Evolutionary conservation across 208 protist species (phyloP), one percentile per base, ranked within the genome.

Genomic region (Leishmania braziliensis): DNA sequence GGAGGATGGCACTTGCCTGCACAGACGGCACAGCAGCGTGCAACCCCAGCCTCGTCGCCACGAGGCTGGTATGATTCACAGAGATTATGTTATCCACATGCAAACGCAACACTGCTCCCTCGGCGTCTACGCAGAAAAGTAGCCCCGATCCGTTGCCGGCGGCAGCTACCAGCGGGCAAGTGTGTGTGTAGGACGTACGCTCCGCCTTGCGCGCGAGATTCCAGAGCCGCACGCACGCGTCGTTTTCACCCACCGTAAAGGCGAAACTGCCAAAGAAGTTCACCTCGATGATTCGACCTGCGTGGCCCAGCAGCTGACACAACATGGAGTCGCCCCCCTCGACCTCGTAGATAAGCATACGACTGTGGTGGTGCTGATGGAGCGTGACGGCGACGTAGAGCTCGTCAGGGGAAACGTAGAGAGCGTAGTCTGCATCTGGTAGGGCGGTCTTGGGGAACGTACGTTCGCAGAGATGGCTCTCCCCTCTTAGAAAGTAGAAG

Each of bases 231-330:
- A 97, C 66, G 18, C 77, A 84, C 39, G 78, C 75, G 75, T 95
- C 92, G 29, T 69, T 65, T 3, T 85, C 88, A 16, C 88, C 86
- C 0, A 88, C 82, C 23, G 89, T 90, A 70, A 90, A 91, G 58
- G 90, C 82, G 69, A 94, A 92, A 76, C 90, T 90, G 65, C 88
- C 92, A 39, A 91, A 86, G 80, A 95, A 90, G 85, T 81, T 89
- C 46, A 81, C 80, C 54, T 86, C 74, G 16, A 89, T 68, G 18
- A 90, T 83, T 39, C 70, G 69, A 29, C 90, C 90, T 1, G 78
- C 63, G 78, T 95, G 92, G 20, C 89, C 89, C 12, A 89, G 39
- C 75, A 94, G 86, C 75, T 92, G 86, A 70, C 83, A 92, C 71
- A 75, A 82, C 65, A 85, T 62, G 56, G 79, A 77, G 78, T 81